Conservation (phyloP, 805 yeast genomes). For the Cyberlindnera mycetangii region DNA sequence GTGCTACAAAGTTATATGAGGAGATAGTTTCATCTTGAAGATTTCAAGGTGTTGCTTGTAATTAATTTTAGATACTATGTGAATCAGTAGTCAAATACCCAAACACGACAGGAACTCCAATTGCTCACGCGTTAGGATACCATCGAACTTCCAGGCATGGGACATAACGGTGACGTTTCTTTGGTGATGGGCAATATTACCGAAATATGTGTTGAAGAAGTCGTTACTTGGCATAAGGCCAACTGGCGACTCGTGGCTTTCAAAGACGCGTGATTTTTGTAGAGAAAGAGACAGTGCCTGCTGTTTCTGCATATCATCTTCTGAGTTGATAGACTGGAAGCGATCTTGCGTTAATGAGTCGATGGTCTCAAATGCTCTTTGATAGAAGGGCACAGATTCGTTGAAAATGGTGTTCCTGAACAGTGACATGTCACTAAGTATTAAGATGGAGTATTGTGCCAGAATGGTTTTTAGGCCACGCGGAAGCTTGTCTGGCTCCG, state of each 20-base stretch:
- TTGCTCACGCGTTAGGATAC: constrained; percentile 12
- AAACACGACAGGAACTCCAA: constrained; percentile 14
- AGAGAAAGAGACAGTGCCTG: constrained; percentile 11
- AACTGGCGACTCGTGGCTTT: constrained; percentile 16
- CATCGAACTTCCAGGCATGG: constrained; percentile 10
- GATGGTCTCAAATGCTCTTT: constrained; percentile 14
- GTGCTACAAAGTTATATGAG: constrained; percentile 5
- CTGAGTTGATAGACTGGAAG: not conserved
- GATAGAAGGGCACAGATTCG: constrained; percentile 20
- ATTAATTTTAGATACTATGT: too few relatives aligned
- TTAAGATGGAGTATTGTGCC: constrained; percentile 11
- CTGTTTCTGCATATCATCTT: constrained; percentile 8
- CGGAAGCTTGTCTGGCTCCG: constrained; percentile 17
- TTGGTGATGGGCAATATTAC: constrained; percentile 16
- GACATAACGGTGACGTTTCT: constrained; percentile 5
- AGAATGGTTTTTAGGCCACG: constrained; percentile 14
- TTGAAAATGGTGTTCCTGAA: constrained; percentile 16
- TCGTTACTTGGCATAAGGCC: constrained; percentile 25
- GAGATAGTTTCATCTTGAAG: not conserved
- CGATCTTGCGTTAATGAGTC: not conserved
- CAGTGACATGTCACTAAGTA: constrained; percentile 11
- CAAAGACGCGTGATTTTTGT: constrained; percentile 19
- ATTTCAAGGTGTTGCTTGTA: too few relatives aligned
- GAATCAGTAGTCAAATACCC: constrained; percentile 9
- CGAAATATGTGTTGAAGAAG: constrained; percentile 21